These are phyloP conservation scores for Chondrus crispus DNA, from an alignment of 23 red algal species.

Conservation along the genomic window DNA sequence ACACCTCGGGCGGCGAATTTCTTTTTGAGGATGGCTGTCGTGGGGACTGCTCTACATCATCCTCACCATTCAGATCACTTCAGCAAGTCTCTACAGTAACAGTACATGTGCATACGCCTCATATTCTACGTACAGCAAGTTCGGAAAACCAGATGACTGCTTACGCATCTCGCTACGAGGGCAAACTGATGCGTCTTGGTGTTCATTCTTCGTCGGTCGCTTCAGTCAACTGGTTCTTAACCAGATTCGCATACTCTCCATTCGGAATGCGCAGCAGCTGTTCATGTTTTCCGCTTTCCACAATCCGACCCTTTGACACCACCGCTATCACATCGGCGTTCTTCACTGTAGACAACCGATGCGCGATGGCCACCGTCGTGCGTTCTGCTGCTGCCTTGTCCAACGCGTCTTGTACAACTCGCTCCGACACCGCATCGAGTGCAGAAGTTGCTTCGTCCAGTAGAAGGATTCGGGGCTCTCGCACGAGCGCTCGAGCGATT, in stretches of 20 bases:
- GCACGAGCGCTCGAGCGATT: conserved; percentile 89
- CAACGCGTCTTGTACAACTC: conserved; percentile 84
- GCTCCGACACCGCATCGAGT: conserved; percentile 81
- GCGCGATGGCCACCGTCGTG: conserved; percentile 93
- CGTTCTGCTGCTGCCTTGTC: conserved; percentile 54
- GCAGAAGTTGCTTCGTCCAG: conserved; percentile 90
- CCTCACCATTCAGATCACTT: no score
- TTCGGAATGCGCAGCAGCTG: conserved; percentile 70
- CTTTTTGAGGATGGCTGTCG: no score
- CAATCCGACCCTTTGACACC: conserved; percentile 73
- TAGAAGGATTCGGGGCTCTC: conserved; percentile 77
- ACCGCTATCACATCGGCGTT: conserved; percentile 87
- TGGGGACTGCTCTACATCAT: no score
- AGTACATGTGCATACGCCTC: no score
- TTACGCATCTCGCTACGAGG: no score
- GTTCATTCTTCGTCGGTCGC: no score
- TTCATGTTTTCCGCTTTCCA: conserved; percentile 84
- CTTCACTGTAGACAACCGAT: conserved; percentile 89
- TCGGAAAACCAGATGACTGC: no score
- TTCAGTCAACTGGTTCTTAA: conserved; percentile 62
- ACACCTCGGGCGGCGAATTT: no score
- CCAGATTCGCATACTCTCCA: conserved; percentile 76
- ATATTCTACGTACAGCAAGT: no score
- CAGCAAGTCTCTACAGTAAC: no score
- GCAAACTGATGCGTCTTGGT: no score